phyloP scores from a whole-genome alignment of 2,329 filamentous ascomycete species.

The Arthrinium phaeospermum region DNA sequence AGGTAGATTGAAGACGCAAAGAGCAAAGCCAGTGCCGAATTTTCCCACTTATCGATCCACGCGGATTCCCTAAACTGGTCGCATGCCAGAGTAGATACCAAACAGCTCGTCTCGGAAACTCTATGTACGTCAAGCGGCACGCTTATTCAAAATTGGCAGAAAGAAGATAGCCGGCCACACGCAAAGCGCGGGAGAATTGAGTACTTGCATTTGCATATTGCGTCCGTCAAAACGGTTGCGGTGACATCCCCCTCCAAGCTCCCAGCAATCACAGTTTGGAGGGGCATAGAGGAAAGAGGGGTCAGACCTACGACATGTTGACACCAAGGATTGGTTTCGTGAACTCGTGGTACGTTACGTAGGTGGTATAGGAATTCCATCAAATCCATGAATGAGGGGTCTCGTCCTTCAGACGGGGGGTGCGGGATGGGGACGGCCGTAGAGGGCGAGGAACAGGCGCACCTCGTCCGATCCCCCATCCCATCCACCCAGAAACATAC shows the following conservation, averaged over 20 bases:
- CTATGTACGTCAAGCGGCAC: slow-evolving; percentile 4
- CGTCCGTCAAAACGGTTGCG: background rate
- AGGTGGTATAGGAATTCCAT: background rate
- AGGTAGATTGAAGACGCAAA: background rate
- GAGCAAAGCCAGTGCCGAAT: background rate
- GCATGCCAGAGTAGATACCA: background rate
- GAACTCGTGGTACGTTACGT: background rate
- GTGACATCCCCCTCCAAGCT: background rate
- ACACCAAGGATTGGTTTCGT: background rate
- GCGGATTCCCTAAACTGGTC: background rate
- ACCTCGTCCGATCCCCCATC: slow-evolving; percentile 14
- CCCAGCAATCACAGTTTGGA: background rate
- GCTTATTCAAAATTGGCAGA: background rate
- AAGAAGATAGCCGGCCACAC: background rate
- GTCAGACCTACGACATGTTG: background rate
- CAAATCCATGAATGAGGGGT: background rate
- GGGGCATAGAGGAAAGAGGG: background rate
- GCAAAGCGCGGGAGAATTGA: background rate
- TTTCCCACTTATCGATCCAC: background rate
- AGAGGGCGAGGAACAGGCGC: background rate
- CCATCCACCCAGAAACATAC: background rate
- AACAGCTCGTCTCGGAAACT: slow-evolving; percentile 1
- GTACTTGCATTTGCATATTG: background rate
- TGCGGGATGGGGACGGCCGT: background rate
- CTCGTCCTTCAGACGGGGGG: background rate